Base-by-base conservation (phyloP, 1,139 yeast species). In the Blastobotrys raffinosifermentans region DNA sequence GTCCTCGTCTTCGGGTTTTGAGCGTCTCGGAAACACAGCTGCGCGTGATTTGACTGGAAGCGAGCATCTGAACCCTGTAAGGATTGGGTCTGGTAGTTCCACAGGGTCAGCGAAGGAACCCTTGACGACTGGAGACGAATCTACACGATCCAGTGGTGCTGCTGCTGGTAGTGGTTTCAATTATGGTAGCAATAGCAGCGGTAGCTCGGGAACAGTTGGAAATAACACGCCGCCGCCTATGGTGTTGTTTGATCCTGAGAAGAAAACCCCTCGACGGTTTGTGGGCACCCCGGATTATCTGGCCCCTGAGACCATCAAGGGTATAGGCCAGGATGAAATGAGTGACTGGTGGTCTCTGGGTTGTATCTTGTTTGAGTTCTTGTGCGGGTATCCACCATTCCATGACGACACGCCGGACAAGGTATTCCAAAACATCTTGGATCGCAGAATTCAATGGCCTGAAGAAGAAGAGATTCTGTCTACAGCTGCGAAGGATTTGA, bases 301-400 rank as follows among this genome's bases (percentile, higher is more conserved):
- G 29, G 94, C 99, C 0, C 99, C 99, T 0, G 99, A 93, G 56
- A 89, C 96, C 0, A 86, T 93, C 46, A 69, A 74, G 33, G 97
- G 97, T 21, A 70, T 72, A 4, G 85, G 86, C 0, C 96, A 91
- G 57, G 86, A 80, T 46, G 91, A 80, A 49, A 75, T 81, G 31
- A 80, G 94, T 26, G 99, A 93, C 66, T 93, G 98, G 98, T 93
- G 98, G 98, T 85, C 97, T 1, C 74, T 89, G 31, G 99, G 99
- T 0, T 91, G 97, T 61, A 87, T 93, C 41, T 63, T 89, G 38
- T 93, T 91, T 65, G 99, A 93, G 60, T 81, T 91, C 54, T 62
- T 87, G 36, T 84, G 84, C 58, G 98, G 98, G 0, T 84, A 79
- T 55, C 96, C 98, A 0, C 99, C 99, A 2, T 93, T 93, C 59